Conservation (phyloP, 371 early-diverging fungal genomes). For the Mycotypha africana region DNA sequence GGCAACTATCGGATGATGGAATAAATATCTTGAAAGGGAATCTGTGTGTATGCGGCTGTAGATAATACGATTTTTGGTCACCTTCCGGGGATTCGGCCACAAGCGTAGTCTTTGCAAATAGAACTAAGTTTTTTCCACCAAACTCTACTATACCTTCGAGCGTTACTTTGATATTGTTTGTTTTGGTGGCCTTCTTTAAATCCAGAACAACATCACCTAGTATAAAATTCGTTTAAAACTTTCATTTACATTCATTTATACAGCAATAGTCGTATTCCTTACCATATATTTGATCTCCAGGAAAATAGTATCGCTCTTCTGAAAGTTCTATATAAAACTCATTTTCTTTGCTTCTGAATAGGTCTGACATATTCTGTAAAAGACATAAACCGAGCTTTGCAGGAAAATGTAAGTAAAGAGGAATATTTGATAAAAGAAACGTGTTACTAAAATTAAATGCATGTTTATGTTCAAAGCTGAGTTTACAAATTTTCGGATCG, state of each 20-base stretch:
- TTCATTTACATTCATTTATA: too few relatives aligned
- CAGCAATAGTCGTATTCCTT: too few relatives aligned
- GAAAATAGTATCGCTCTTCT: constrained; percentile 31
- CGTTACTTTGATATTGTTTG: constrained; percentile 26
- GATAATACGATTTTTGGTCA: constrained; percentile 17
- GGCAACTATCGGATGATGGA: constrained; percentile 13
- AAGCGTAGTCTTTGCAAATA: constrained; percentile 19
- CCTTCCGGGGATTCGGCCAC: constrained; percentile 25
- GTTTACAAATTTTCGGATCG: too few relatives aligned
- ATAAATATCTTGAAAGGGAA: constrained; percentile 39
- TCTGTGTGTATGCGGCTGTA: constrained; percentile 34
- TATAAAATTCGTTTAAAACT: neutral
- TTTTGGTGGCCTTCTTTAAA: constrained; percentile 31
- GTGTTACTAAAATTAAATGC: too few relatives aligned
- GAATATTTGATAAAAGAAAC: too few relatives aligned
- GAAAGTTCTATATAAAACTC: constrained; percentile 41
- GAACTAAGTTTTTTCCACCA: constrained; percentile 12
- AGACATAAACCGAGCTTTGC: too few relatives aligned
- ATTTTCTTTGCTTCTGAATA: constrained; percentile 22
- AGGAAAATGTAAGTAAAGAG: too few relatives aligned
- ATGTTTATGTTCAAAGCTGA: too few relatives aligned
- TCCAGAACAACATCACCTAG: constrained; percentile 36
- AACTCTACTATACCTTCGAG: constrained; percentile 28
- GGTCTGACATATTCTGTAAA: constrained; percentile 6
- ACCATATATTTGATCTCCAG: constrained; percentile 42